Base-by-base conservation (phyloP, 2,329 filamentous ascomycete species). In the Aaosphaeria arxii region DNA sequence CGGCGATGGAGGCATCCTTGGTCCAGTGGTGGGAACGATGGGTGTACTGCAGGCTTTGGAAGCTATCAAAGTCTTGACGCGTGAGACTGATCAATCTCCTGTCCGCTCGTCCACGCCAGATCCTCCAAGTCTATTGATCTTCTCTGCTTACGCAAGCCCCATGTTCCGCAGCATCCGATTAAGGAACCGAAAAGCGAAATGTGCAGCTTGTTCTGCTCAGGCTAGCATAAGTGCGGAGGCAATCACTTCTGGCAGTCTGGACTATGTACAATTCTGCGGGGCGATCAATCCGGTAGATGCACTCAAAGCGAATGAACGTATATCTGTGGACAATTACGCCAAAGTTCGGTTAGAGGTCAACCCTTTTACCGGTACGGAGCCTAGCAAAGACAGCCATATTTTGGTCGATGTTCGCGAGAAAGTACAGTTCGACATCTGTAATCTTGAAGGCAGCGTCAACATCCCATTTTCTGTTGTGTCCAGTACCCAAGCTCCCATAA, bases 1-100 rank as follows among this genome's bases (percentile, higher is more conserved):
- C 62, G 90, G 91, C 38, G 94, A 99, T 66, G 92, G 91, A 7
- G 94, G 94, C 0, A 91, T 99, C 6, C 63, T 99, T 1, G 94
- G 94, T 0, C 91, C 94, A 0, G 91, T 96, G 0, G 94, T 99
- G 0, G 94, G 94, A 0, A 80, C 85, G 0, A 96, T 99, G 89
- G 94, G 94, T 6, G 85, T 96, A 0, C 73, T 97, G 47, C 94
- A 97, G 73, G 92, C 94, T 0, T 75, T 95, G 1, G 91, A 97
- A 71, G 85, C 89, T 0, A 85, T 97, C 61, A 94, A 95, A 66
- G 70, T 96, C n/a, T 78, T 96, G 11, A 78, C 82, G 0, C 61
- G 74, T 28, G 56, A 56, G 11, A 17, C 48, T 5, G 45, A 48
- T 17, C 43, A 30, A 66, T 62, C 3, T 59, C 59, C 11, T 24